Conservation (phyloP, 2,329 filamentous ascomycete genomes). For the Zymoseptoria crescenta region DNA sequence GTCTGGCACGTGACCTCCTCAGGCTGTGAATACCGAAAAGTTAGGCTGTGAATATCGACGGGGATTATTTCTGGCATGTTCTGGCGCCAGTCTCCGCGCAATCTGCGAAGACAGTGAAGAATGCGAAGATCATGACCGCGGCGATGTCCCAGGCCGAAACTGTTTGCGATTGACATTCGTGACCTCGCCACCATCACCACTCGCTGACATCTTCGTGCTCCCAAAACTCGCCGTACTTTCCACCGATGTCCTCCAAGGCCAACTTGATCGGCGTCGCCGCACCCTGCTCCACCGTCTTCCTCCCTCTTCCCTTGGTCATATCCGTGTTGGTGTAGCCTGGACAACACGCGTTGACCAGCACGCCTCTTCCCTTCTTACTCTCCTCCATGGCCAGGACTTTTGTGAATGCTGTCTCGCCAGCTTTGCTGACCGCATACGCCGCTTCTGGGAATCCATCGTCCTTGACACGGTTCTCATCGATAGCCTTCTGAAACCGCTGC, state of each 20-base stretch:
- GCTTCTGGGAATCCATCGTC: constrained; percentile 44
- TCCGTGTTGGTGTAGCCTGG: constrained; percentile 33
- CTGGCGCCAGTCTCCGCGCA: not conserved
- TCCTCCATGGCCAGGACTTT: constrained; percentile 28
- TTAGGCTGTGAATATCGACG: no score
- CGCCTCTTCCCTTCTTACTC: constrained; percentile 16
- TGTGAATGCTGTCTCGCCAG: constrained; percentile 31
- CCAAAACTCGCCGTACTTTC: constrained; percentile 30
- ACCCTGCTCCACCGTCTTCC: constrained; percentile 30
- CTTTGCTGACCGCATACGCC: constrained; percentile 41
- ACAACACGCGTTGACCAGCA: constrained; percentile 31
- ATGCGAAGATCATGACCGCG: not conserved
- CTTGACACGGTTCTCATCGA: constrained; percentile 38
- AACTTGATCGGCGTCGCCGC: constrained; percentile 31
- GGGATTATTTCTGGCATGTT: no score
- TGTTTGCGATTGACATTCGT: not conserved
- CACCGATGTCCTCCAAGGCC: constrained; percentile 27
- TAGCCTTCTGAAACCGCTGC: constrained; percentile 42
- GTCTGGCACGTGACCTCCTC: no score
- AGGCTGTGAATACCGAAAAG: no score
- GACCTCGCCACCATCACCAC: constrained; percentile 15
- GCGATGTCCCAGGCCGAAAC: not conserved
- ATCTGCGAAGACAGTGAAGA: not conserved
- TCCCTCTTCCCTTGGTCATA: constrained; percentile 30
- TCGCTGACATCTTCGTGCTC: constrained; percentile 27